Evolutionary conservation across 148 eudicot species (phyloP).

Genomic region (Selenicereus undatus): DNA sequence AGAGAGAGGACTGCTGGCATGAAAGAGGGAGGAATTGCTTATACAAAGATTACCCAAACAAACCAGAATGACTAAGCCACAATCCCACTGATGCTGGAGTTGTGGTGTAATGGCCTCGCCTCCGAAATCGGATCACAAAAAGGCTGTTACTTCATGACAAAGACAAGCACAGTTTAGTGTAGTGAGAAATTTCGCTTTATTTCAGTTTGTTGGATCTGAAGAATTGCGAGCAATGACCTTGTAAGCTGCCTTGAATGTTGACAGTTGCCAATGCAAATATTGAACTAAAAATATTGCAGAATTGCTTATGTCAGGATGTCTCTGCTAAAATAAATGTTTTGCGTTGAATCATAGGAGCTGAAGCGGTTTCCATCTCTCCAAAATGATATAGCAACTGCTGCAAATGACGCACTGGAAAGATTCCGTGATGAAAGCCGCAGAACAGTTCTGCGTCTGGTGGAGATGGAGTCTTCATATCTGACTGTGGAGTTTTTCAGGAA

Average conservation of each 20-base stretch:
- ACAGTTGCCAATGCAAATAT: neutral
- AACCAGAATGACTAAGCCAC: neutral
- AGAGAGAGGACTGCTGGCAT: neutral
- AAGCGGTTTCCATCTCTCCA: conserved; percentile 96
- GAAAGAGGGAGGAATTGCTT: neutral
- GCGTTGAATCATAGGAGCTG: conserved; percentile 53
- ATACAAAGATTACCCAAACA: neutral
- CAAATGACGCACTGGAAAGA: conserved; percentile 78
- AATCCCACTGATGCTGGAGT: neutral
- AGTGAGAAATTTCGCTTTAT: neutral
- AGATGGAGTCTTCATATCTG: conserved; percentile 93
- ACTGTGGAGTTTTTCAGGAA: conserved; percentile 95
- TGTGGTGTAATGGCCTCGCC: no score
- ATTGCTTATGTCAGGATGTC: neutral
- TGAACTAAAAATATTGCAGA: neutral
- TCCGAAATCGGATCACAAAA: neutral
- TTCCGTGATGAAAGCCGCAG: conserved; percentile 95
- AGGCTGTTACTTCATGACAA: neutral
- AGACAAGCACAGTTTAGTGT: neutral
- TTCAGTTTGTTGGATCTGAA: neutral
- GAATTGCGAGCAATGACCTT: neutral
- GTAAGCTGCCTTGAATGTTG: neutral
- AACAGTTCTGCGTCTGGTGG: conserved; percentile 83
- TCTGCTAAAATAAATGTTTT: conserved; percentile 9
- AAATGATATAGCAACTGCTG: conserved; percentile 82